These are phyloP conservation scores for Tolypocladium album DNA, from an alignment of 2,329 filamentous ascomycete species.

Conservation along the genomic window DNA sequence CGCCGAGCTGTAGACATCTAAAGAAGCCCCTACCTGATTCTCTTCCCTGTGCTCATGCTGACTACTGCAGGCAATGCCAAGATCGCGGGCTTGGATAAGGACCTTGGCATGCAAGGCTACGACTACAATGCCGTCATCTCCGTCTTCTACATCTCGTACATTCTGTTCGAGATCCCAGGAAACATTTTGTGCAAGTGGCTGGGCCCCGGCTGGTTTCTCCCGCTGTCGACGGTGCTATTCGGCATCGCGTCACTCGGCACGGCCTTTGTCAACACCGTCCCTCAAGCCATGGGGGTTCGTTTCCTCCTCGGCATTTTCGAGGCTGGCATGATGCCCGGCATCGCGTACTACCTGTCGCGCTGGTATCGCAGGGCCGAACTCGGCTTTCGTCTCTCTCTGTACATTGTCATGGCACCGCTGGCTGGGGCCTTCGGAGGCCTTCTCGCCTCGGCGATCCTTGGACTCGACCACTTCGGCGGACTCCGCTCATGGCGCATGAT, in stretches of 20 bases:
- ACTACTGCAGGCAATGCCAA: constrained; percentile 49
- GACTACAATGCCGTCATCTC: constrained; percentile 62
- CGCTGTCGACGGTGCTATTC: constrained; percentile 49
- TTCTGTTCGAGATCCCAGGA: constrained; percentile 59
- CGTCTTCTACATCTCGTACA: constrained; percentile 63
- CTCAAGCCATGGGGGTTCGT: constrained; percentile 45
- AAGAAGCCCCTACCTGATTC: not conserved
- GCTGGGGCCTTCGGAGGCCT: constrained; percentile 64
- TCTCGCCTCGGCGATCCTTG: constrained; percentile 53
- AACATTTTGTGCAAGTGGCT: constrained; percentile 61
- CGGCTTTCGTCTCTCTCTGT: constrained; percentile 55
- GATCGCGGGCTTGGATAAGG: constrained; percentile 52
- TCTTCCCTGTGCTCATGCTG: not conserved
- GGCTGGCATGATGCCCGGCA: constrained; percentile 63
- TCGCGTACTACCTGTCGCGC: constrained; percentile 61
- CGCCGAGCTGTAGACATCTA: not conserved
- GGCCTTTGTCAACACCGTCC: constrained; percentile 49
- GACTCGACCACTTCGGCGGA: constrained; percentile 44
- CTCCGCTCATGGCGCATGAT: constrained; percentile 57
- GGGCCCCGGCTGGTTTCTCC: constrained; percentile 63
- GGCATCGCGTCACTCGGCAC: constrained; percentile 53
- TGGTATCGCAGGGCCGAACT: constrained; percentile 64
- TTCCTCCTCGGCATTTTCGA: constrained; percentile 62
- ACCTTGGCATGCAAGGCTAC: constrained; percentile 47
- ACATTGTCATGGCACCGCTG: constrained; percentile 60